Conservation (phyloP, 2,329 filamentous ascomycete species). For the Aspergillus proliferans region DNA sequence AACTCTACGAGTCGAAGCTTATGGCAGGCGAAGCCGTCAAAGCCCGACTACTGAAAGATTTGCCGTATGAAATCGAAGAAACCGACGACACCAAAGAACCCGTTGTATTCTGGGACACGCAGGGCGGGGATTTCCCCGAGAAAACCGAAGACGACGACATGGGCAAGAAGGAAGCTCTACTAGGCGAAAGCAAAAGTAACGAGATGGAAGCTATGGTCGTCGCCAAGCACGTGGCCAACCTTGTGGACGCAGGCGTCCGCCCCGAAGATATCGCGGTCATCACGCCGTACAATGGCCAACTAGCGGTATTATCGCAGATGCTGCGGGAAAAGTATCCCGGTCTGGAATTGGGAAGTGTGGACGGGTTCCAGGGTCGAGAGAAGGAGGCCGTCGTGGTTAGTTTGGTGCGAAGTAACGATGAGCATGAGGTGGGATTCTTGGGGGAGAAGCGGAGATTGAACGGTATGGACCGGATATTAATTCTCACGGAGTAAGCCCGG, state of each 20-base stretch:
- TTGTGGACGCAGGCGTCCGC: slow-evolving; percentile 73
- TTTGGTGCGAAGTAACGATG: slow-evolving; percentile 83
- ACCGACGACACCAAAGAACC: slow-evolving; percentile 84
- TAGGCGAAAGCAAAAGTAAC: slow-evolving; percentile 82
- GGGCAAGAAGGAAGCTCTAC: slow-evolving; percentile 44
- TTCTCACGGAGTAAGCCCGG: neutral
- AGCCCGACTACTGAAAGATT: slow-evolving; percentile 64
- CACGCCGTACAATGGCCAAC: slow-evolving; percentile 93
- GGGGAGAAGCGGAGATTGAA: slow-evolving; percentile 88
- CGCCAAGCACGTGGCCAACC: slow-evolving; percentile 64
- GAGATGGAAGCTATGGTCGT: slow-evolving; percentile 83
- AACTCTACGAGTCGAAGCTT: slow-evolving; percentile 77
- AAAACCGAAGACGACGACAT: slow-evolving; percentile 67
- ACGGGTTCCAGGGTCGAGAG: slow-evolving; percentile 94
- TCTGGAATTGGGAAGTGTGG: slow-evolving; percentile 91
- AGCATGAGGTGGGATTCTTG: slow-evolving; percentile 86
- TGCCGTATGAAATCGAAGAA: slow-evolving; percentile 70
- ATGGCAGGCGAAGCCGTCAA: slow-evolving; percentile 76
- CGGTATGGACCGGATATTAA: slow-evolving; percentile 54
- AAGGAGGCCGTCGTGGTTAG: slow-evolving; percentile 93
- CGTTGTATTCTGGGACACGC: slow-evolving; percentile 90
- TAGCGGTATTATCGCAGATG: slow-evolving; percentile 66
- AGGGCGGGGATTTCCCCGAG: slow-evolving; percentile 87
- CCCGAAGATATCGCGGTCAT: slow-evolving; percentile 85
- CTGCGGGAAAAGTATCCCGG: slow-evolving; percentile 77